Evolutionary conservation across 495 filamentous ascomycete genomes (phyloP), one percentile per base, ranked within the genome.

Genomic region (Aspergillus ellipticus): DNA sequence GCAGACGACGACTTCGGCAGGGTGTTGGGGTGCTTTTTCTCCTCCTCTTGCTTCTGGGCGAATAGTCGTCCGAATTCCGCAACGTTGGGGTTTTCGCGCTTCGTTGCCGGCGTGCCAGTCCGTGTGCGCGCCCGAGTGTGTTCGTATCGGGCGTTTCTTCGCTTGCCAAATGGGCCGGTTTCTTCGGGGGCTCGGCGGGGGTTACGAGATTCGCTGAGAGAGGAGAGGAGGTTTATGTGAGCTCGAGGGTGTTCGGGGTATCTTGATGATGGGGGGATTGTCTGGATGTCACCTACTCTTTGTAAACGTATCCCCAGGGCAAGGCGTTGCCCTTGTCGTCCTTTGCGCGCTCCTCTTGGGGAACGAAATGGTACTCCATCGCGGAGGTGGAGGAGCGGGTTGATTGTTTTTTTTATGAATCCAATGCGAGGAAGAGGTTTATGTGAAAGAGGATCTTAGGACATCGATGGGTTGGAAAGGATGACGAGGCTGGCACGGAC

Each of bases 341-440:
- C 61, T 75, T 70, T 28, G 82, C 84, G 58, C 82, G 78, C 67
- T 87, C 85, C 66, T 82, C 76, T 19, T 76, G 78, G n/a, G 83
- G 85, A 20, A 88, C 85, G 42, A 78, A 81, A 64, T 88, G 85
- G 45, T 87, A 82, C 64, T 87, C 84, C 75, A 85, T 85, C 42
- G 62, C 63, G 24, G 17, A 20, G 26, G 35, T 39, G 15, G 20
- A 42, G 16, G 9, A 16, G 37, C 20, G 53, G 9, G 13, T 28
- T 15, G 31, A 3, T 2, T n/a, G n/a, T n/a, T n/a, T n/a, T n/a
- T 19, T 7, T 15, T 21, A 49, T 19, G 7, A 20, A 15, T 21
- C 6, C n/a, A n/a, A 46, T 24, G 17, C 10, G 21, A 42, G 24
- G 24, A 33, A 43, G 26, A 4, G 13, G 13, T 39, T 39, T n/a